These are phyloP conservation scores for Adansonia rubrostipa DNA, from an alignment of 441 rosid species.

Conservation along the genomic window DNA sequence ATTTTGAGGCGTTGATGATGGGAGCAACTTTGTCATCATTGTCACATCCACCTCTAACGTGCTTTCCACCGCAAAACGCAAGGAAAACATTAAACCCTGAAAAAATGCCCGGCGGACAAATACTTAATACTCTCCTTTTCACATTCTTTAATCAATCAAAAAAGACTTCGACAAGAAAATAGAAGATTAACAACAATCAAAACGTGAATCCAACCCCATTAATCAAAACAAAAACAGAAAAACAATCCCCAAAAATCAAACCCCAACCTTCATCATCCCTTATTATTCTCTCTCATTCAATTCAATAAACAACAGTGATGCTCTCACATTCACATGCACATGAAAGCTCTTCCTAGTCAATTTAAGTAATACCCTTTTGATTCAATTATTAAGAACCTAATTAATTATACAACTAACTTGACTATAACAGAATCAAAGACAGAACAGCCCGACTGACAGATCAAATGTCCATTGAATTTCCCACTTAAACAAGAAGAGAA, in stretches of 20 bases:
- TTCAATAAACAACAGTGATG: neutral
- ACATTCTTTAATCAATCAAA: neutral
- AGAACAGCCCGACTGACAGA: neutral
- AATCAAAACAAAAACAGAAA: neutral
- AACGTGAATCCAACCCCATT: neutral
- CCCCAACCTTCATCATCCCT: neutral
- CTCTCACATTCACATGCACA: slow-evolving; percentile 5
- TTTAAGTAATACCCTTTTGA: neutral
- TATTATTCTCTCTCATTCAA: neutral
- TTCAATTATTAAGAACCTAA: neutral
- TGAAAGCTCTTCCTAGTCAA: neutral
- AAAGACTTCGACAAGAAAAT: neutral
- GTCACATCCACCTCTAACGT: neutral
- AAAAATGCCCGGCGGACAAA: neutral
- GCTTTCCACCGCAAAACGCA: neutral
- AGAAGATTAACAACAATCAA: neutral
- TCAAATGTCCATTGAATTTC: slow-evolving; percentile 8
- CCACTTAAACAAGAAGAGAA: slow-evolving; percentile 12
- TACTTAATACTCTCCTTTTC: neutral
- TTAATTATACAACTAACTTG: neutral
- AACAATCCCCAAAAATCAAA: neutral
- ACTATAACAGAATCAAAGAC: neutral
- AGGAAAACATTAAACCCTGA: neutral
- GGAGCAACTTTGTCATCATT: neutral
- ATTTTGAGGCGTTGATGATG: slow-evolving; percentile 6